These are phyloP conservation scores for Mucuna pruriens DNA, from an alignment of 306 rosid genomes.

Conservation along the genomic window DNA sequence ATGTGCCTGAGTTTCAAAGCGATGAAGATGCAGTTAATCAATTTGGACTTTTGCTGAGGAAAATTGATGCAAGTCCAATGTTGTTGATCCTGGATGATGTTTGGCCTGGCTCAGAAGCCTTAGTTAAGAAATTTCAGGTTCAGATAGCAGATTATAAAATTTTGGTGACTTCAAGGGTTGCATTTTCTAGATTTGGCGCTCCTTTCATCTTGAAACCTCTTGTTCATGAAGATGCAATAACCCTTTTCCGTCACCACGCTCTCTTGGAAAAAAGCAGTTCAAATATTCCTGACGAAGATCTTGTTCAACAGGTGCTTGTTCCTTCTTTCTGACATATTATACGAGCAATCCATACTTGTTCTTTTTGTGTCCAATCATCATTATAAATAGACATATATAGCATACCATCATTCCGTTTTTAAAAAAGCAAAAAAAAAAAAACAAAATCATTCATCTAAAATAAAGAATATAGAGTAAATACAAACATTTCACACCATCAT, in stretches of 20 bases:
- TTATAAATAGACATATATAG: too few relatives aligned
- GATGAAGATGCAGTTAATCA: not conserved
- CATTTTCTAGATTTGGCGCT: conserved; percentile 33
- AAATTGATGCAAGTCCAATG: conserved; percentile 18
- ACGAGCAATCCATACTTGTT: not conserved
- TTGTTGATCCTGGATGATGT: conserved; percentile 56
- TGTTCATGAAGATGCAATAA: conserved; percentile 39
- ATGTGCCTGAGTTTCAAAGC: not conserved
- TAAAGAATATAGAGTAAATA: too few relatives aligned
- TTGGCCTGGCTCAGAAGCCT: not conserved
- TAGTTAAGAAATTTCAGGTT: not conserved
- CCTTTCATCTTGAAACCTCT: conserved; percentile 21
- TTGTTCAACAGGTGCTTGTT: conserved; percentile 44
- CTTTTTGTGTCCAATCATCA: too few relatives aligned
- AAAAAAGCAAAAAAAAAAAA: too few relatives aligned
- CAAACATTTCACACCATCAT: too few relatives aligned
- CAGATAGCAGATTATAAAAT: not conserved
- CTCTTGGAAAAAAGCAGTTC: conserved; percentile 18
- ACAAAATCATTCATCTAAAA: too few relatives aligned
- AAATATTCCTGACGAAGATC: conserved; percentile 25
- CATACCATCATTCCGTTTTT: too few relatives aligned
- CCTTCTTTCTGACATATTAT: not conserved
- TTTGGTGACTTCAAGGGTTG: not conserved
- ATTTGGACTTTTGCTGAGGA: conserved; percentile 31
- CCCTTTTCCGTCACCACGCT: conserved; percentile 51